These are phyloP conservation scores for Fusarium tuaranense DNA, from an alignment of 2,329 filamentous ascomycete genomes.

Conservation along the genomic window DNA sequence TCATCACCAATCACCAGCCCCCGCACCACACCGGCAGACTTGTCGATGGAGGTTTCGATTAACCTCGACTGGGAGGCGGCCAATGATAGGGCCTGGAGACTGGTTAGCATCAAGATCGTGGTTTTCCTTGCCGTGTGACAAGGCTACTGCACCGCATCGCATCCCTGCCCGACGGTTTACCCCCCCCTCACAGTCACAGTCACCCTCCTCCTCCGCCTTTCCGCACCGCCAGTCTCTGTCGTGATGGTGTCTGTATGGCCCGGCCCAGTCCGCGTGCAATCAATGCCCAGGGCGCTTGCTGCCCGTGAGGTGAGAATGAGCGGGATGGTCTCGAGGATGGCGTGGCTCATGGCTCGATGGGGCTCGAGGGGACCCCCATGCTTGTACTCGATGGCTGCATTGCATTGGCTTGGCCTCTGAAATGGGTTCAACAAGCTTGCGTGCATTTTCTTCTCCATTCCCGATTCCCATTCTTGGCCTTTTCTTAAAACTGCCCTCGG, in stretches of 20 bases:
- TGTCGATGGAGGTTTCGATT: conserved; percentile 30
- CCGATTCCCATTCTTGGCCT: conserved; percentile 21
- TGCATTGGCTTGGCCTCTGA: conserved; percentile 30
- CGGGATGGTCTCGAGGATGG: conserved; percentile 25
- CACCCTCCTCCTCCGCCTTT: conserved; percentile 18
- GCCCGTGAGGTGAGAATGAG: conserved; percentile 21
- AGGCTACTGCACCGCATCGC: conserved; percentile 36
- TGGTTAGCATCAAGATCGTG: conserved; percentile 28
- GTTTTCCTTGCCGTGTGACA: conserved; percentile 29
- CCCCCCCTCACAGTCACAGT: neutral
- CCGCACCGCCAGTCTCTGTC: conserved; percentile 26
- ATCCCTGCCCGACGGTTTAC: conserved; percentile 13
- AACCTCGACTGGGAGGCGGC: conserved; percentile 5
- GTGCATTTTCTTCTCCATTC: conserved; percentile 11
- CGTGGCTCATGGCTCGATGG: conserved; percentile 37
- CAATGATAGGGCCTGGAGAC: conserved; percentile 28
- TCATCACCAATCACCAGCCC: conserved; percentile 46
- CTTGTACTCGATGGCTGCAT: conserved; percentile 20
- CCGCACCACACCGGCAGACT: conserved; percentile 24
- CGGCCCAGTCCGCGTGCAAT: neutral
- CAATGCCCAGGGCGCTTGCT: conserved; percentile 30
- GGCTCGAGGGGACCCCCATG: neutral
- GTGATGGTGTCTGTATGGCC: conserved; percentile 1
- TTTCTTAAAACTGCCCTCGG: conserved; percentile 38
- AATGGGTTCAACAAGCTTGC: conserved; percentile 27